Conservation (phyloP, 805 yeast genomes). For the Ogataea corticis region DNA sequence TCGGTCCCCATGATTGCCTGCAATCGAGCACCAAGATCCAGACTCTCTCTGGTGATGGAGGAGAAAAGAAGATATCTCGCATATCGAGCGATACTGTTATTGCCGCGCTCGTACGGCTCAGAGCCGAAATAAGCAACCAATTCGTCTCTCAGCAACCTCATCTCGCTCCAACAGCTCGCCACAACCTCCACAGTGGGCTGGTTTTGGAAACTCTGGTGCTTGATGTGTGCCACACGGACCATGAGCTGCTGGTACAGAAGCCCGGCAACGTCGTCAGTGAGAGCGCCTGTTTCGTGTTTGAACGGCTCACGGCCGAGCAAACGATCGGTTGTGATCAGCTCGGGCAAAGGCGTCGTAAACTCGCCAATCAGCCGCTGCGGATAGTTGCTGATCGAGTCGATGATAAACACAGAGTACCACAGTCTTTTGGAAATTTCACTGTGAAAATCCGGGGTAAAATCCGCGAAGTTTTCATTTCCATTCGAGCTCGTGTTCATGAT, state of each 20-base stretch:
- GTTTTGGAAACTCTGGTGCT: conserved; percentile 22
- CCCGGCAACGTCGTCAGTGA: conserved; percentile 23
- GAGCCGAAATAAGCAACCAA: conserved; percentile 15
- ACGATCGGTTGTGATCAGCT: conserved; percentile 17
- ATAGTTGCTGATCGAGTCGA: conserved; percentile 28
- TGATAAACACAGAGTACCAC: conserved; percentile 27
- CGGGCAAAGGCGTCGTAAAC: conserved; percentile 24
- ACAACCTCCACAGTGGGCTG: conserved; percentile 6
- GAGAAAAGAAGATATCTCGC: conserved; percentile 25
- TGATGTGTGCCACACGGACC: conserved; percentile 22
- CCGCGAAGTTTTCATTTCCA: too few species aligned
- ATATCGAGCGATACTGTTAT: conserved; percentile 19
- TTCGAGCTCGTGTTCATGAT: conserved; percentile 1
- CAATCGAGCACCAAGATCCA: conserved; percentile 25
- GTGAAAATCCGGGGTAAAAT: conserved; percentile 13
- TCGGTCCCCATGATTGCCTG: conserved; percentile 22
- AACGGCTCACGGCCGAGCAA: conserved; percentile 10
- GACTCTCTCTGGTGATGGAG: conserved; percentile 25
- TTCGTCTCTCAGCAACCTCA: conserved; percentile 13
- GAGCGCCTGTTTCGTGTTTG: conserved; percentile 8
- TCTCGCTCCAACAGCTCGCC: conserved; percentile 15
- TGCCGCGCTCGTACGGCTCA: neutral
- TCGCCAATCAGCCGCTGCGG: conserved; percentile 23
- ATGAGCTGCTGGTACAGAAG: conserved; percentile 23
- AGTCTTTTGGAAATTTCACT: conserved; percentile 25